Evolutionary conservation across 2,329 filamentous ascomycete species (phyloP).

Genomic region (Aspergillus intermedius): DNA sequence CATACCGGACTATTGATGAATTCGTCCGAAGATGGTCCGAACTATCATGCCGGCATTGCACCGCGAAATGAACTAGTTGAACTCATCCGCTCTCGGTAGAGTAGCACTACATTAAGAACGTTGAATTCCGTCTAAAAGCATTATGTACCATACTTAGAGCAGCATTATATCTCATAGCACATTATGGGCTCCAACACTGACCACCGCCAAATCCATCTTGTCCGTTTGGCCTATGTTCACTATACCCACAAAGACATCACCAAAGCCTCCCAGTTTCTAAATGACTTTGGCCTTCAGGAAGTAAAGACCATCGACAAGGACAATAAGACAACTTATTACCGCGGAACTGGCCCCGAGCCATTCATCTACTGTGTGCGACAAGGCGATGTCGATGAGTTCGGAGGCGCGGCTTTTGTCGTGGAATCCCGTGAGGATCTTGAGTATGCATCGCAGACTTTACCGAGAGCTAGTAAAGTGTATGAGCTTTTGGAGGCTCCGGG

Average conservation of each 20-base stretch:
- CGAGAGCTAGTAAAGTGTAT: conserved; percentile 1
- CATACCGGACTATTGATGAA: too few relatives aligned
- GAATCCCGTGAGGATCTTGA: conserved; percentile 8
- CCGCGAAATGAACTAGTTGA: too few relatives aligned
- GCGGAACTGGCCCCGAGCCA: conserved; percentile 11
- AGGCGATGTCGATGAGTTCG: conserved; percentile 5
- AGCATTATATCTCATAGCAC: not conserved
- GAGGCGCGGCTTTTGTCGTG: conserved; percentile 10
- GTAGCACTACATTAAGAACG: too few relatives aligned
- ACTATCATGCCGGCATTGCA: too few relatives aligned
- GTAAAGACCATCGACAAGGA: conserved; percentile 6
- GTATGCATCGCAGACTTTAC: conserved; percentile 3
- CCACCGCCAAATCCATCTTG: conserved; percentile 2
- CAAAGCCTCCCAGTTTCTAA: conserved; percentile 10
- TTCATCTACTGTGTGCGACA: conserved; percentile 11
- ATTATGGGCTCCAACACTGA: not conserved
- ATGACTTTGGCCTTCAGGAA: conserved; percentile 11
- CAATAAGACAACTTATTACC: conserved; percentile 7
- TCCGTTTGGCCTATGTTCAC: conserved; percentile 12
- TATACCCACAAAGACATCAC: conserved; percentile 15
- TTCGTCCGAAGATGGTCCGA: too few relatives aligned
- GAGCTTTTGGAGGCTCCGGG: conserved; percentile 24
- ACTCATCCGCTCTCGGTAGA: too few relatives aligned
- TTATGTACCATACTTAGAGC: too few relatives aligned
- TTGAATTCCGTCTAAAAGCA: too few relatives aligned